Conservation (phyloP, 1,139 yeast genomes). For the Keqinozyma sinolaborantium region DNA sequence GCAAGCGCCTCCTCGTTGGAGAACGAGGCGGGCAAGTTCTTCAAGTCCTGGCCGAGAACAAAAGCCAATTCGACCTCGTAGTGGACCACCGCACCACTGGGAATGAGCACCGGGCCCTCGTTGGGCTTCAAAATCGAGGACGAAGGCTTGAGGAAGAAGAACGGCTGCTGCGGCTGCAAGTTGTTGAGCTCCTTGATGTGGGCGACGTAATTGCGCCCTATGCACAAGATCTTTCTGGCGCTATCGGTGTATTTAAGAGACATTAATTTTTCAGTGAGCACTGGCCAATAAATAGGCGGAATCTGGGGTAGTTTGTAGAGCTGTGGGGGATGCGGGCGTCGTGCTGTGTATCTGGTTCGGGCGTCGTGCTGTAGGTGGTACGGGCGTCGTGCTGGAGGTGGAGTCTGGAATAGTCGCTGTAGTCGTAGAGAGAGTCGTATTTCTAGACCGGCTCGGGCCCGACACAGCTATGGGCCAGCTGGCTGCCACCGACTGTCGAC, state of each 20-base stretch:
- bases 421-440: too few relatives aligned
- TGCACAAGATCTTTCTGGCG: conserved; percentile 84
- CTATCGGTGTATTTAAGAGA: conserved; percentile 56
- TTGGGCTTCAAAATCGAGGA: conserved; percentile 61
- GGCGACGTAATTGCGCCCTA: conserved; percentile 94
- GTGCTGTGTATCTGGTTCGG: too few relatives aligned
- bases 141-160: conserved; percentile 85
- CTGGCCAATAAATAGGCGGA: not conserved
- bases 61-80: conserved; percentile 93
- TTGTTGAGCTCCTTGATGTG: conserved; percentile 90
- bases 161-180: conserved; percentile 75
- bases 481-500: too few relatives aligned
- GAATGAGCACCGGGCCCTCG: conserved; percentile 76
- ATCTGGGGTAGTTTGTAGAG: too few relatives aligned
- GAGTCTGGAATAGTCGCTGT: too few relatives aligned
- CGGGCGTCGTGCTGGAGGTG: too few relatives aligned
- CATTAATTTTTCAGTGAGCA: too few relatives aligned
- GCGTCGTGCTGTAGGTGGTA: too few relatives aligned
- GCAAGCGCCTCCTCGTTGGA: conserved; percentile 68
- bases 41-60: conserved; percentile 60
- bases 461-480: too few relatives aligned
- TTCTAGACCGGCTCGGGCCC: too few relatives aligned
- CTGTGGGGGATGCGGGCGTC: too few relatives aligned
- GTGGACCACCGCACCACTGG: conserved; percentile 78
- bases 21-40: conserved; percentile 59